Base-by-base conservation (phyloP, 805 yeast genomes). In the Candida sithepensis region DNA sequence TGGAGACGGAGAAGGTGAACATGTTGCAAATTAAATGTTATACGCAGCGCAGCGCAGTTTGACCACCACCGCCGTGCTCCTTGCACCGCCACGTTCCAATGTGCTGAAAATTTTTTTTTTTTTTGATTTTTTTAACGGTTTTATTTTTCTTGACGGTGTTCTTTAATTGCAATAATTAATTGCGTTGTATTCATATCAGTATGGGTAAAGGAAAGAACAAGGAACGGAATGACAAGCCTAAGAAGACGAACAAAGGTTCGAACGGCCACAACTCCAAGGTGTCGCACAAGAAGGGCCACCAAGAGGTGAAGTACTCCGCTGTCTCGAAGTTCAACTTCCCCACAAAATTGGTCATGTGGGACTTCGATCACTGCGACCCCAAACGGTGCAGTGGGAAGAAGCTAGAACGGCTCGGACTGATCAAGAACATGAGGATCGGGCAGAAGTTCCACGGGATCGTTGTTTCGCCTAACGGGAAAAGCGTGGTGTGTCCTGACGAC, bases 301-400 rank as follows among this genome's bases (percentile, higher is more conserved):
- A 56, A 40, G 72, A 61, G 52, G 57, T 56, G 24, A 64, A 54
- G 46, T 56, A 52, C 46, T 56, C 54, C 7, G 45, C 51, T 9
- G 45, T 42, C 20, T 50, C 45, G 30, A 58, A 45, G 42, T 53
- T 53, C 2, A 70, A 75, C 43, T 87, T 88, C 60, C 96, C 96
- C 1, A 84, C 85, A 30, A 90, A 88, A 60, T 66, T 91, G 52
- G 97, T 97, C 16, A 92, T 92, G 99, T 92, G 99, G 97, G 99
- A 94, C 65, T 94, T 94, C 62, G 96, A 91, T 55, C 99, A 94
- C 63, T 94, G 99, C 70, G 99, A 94, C 68, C 99, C 99, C 1
- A 94, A 94, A 63, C 77, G 97, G 62, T 94, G 99, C 64, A 85
- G 95, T 55, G 99, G 99, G 18, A 94, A 94, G 70, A 91, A 90